These are phyloP conservation scores for Yamadazyma mexicana DNA, from an alignment of 1,139 yeast species.

Conservation along the genomic window DNA sequence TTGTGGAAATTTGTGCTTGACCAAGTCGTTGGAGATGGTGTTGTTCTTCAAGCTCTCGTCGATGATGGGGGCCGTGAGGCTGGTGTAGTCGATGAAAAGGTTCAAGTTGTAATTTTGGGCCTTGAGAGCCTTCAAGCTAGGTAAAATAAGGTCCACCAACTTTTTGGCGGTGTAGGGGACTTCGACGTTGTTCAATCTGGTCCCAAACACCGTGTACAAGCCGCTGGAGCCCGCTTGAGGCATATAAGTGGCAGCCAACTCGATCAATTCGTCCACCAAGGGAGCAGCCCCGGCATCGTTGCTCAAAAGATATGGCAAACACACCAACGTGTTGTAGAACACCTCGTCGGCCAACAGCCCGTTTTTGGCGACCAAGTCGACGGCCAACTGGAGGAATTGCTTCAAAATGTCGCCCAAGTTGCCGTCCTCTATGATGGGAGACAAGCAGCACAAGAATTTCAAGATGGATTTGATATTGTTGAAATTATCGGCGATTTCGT, in stretches of 20 bases:
- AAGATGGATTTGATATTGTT: constrained; percentile 68
- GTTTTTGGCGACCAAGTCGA: constrained; percentile 43
- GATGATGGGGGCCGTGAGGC: constrained; percentile 37
- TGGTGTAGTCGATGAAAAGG: constrained; percentile 35
- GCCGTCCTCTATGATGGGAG: constrained; percentile 59
- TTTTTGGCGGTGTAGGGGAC: constrained; percentile 58
- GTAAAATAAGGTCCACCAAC: constrained; percentile 52
- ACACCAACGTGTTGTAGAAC: constrained; percentile 60
- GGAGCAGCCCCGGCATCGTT: constrained; percentile 39
- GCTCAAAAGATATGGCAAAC: constrained; percentile 68
- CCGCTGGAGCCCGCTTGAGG: constrained; percentile 21
- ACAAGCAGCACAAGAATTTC: constrained; percentile 66
- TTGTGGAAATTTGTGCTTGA: constrained; percentile 48
- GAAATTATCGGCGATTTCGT: constrained; percentile 55
- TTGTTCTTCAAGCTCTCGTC: constrained; percentile 35
- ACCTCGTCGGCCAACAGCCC: constrained; percentile 60
- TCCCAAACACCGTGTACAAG: constrained; percentile 38
- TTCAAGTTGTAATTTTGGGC: constrained; percentile 29
- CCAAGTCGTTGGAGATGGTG: constrained; percentile 39
- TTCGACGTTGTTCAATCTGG: constrained; percentile 29
- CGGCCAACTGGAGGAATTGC: constrained; percentile 56
- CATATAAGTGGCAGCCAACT: constrained; percentile 41
- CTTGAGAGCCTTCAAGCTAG: constrained; percentile 48
- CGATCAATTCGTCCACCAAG: constrained; percentile 45
- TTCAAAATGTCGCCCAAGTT: constrained; percentile 53